These are phyloP conservation scores for Colletotrichum paranaense DNA, from an alignment of 2,329 filamentous ascomycete genomes.

Conservation along the genomic window DNA sequence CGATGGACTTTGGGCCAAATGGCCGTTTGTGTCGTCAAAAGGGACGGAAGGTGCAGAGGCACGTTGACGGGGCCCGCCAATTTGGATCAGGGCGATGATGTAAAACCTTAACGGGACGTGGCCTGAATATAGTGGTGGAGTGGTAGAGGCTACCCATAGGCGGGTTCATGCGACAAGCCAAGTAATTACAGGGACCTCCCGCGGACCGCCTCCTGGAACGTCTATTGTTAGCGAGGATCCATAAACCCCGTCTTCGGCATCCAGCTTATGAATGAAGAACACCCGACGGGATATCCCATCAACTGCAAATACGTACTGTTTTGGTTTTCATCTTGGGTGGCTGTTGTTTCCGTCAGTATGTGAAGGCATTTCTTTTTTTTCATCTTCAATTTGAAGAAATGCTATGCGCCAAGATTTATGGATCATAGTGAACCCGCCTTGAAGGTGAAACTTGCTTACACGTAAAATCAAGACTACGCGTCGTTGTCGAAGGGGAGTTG, in stretches of 20 bases:
- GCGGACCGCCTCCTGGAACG: too few relatives aligned
- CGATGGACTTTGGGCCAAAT: neutral
- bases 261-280: neutral
- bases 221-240: neutral
- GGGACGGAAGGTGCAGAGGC: neutral
- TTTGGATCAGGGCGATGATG: neutral
- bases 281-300: neutral
- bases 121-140: neutral
- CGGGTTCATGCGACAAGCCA: neutral
- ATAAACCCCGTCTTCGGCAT: neutral
- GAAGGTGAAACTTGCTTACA: too few relatives aligned
- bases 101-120: neutral
- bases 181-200: neutral
- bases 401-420: too few relatives aligned
- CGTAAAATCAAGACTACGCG: too few relatives aligned
- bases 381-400: too few relatives aligned
- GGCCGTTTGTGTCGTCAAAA: neutral
- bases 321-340: too few relatives aligned
- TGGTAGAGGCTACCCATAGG: neutral
- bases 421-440: too few relatives aligned
- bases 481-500: too few relatives aligned
- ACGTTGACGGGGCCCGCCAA: neutral
- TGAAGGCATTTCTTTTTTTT: too few relatives aligned
- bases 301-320: neutral
- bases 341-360: too few relatives aligned